Conservation (phyloP, 2,329 filamentous ascomycete species). For the Corinectria fuckeliana region DNA sequence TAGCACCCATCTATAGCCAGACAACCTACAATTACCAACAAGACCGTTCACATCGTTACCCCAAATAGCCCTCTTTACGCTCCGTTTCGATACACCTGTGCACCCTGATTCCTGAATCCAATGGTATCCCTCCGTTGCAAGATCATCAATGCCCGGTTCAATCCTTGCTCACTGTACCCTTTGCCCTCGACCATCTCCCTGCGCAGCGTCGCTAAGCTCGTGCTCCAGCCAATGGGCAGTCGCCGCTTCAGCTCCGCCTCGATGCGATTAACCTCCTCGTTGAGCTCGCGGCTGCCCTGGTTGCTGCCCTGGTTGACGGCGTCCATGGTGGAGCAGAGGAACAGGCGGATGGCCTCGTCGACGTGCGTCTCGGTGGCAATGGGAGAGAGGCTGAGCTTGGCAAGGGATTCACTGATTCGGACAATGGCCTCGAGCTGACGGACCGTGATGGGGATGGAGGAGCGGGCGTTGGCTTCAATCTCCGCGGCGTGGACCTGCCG, state of each 20-base stretch:
- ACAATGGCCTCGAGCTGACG: slow-evolving; percentile 97
- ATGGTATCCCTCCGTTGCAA: slow-evolving; percentile 88
- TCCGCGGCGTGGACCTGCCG: slow-evolving; percentile 93
- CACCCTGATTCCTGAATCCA: slow-evolving; percentile 78
- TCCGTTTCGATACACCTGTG: slow-evolving; percentile 76
- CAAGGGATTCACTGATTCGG: slow-evolving; percentile 94
- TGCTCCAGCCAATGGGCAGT: slow-evolving; percentile 94
- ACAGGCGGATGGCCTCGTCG: slow-evolving; percentile 95
- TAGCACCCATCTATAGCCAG: slow-evolving; percentile 27
- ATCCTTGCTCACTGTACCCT: slow-evolving; percentile 84
- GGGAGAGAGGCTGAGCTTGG: slow-evolving; percentile 86
- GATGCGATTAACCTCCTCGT: slow-evolving; percentile 85
- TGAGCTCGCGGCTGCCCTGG: slow-evolving; percentile 84
- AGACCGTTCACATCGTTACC: slow-evolving; percentile 24
- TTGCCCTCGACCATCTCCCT: slow-evolving; percentile 92
- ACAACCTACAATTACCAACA: slow-evolving; percentile 16
- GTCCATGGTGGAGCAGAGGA: slow-evolving; percentile 97
- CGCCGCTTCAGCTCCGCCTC: slow-evolving; percentile 88
- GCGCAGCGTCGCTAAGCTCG: slow-evolving; percentile 82
- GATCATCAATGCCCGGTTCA: slow-evolving; percentile 85
- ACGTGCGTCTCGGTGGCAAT: slow-evolving; percentile 91
- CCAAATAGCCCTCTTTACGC: slow-evolving; percentile 51
- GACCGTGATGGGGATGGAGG: slow-evolving; percentile 95
- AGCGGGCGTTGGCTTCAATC: slow-evolving; percentile 86
- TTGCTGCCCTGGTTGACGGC: slow-evolving; percentile 90